Percentiles rank a stretch among this genome's conserved stretches.
These are phyloP conservation scores for Eucalyptus decipiens DNA, from an alignment of 345 rosid genomes.

Conservation along the genomic window DNA sequence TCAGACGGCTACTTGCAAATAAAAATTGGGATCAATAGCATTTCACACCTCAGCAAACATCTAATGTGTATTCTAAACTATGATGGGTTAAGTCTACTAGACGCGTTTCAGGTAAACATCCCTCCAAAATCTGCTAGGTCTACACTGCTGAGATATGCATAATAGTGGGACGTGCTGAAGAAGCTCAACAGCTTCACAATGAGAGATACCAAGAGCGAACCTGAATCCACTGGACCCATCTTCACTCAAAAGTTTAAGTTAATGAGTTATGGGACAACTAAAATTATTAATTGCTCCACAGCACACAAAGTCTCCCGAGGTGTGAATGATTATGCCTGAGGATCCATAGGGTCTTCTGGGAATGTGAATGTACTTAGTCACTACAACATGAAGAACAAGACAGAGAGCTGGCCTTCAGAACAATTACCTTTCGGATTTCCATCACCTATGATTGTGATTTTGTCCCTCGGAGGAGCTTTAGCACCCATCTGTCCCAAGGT, in stretches of 20 bases:
- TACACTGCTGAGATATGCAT: background rate
- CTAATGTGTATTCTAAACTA: background rate
- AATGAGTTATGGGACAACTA: background rate
- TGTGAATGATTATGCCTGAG: background rate
- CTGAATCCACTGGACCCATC: background rate
- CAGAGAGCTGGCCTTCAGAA: background rate
- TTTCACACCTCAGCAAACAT: background rate
- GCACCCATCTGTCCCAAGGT: constrained; percentile 2
- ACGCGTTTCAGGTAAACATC: background rate
- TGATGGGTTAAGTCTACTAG: background rate
- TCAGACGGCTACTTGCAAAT: background rate
- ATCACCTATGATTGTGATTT: constrained; percentile 4
- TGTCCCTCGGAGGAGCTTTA: constrained; percentile 4
- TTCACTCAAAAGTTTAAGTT: background rate
- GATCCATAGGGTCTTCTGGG: background rate
- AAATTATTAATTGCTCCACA: background rate
- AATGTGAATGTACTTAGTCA: background rate
- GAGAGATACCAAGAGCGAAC: background rate
- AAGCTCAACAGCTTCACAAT: background rate
- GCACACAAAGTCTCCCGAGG: background rate
- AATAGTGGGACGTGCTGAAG: background rate
- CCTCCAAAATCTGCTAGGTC: background rate
- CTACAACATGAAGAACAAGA: background rate
- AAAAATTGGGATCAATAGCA: background rate
- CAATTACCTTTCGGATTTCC: constrained; percentile 8